Evolutionary conservation across 2,329 filamentous ascomycete genomes (phyloP).

Genomic region (Fusarium sublunatum): DNA sequence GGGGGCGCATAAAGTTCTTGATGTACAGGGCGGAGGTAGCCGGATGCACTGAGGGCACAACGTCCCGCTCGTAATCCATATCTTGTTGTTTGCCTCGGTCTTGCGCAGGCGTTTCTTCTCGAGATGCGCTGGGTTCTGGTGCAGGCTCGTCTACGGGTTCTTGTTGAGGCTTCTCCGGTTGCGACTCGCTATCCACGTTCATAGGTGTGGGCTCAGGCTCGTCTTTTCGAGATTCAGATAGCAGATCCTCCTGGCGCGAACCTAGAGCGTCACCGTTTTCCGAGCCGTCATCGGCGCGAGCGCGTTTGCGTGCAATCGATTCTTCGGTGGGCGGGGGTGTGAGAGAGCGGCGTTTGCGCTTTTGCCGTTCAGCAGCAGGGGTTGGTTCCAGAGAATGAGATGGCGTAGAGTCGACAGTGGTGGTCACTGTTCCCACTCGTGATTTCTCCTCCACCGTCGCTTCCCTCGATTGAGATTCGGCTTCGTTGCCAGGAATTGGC

Average conservation of each 20-base stretch:
- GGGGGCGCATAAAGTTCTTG: conserved; percentile 86
- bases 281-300: conserved; percentile 54
- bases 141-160: conserved; percentile 1
- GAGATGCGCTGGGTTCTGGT: conserved; percentile 1
- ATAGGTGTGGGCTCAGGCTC: conserved; percentile 26
- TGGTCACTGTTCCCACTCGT: conserved; percentile 16
- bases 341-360: conserved; percentile 74
- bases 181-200: conserved; percentile 24
- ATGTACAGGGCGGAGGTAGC: conserved; percentile 87
- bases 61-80: conserved; percentile 52
- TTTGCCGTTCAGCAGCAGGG: conserved; percentile 57
- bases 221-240: conserved; percentile 14
- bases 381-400: conserved; percentile 23
- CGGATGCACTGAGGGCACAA: conserved; percentile 72
- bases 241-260: conserved; percentile 27
- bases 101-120: conserved; percentile 5
- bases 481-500: conserved; percentile 15
- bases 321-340: conserved; percentile 68
- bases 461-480: conserved; percentile 19
- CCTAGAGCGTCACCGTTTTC: conserved; percentile 21
- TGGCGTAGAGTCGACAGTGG: conserved; percentile 22
- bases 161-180: conserved; percentile 11
- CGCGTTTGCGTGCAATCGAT: conserved; percentile 66
- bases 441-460: conserved; percentile 21
- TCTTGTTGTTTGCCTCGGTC: conserved; percentile 36